Percentiles rank a stretch among this genome's conserved stretches.
These are phyloP conservation scores for Marasmius sp. DNA, from an alignment of 1,284 basidiomycete genomes.

Conservation along the genomic window DNA sequence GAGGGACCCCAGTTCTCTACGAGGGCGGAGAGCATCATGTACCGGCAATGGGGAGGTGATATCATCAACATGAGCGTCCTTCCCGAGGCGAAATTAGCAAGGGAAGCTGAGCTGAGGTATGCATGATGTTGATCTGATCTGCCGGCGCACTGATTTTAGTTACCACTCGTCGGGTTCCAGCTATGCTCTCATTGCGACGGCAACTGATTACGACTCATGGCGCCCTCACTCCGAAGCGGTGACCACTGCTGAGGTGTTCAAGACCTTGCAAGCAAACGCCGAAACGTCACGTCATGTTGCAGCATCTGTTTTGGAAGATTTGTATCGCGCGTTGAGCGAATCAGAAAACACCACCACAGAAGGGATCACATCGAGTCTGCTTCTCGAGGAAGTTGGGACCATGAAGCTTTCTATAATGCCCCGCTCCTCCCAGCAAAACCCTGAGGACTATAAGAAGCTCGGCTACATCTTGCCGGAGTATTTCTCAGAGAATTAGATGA, in stretches of 20 bases:
- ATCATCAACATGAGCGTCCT: constrained; percentile 96
- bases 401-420: constrained; percentile 91
- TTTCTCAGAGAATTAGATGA: constrained; percentile 32
- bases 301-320: constrained; percentile 74
- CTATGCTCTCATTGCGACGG: constrained; percentile 88
- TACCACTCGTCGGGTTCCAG: constrained; percentile 36
- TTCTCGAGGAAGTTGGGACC: constrained; percentile 69
- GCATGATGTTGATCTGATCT: constrained; percentile 19
- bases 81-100: constrained; percentile 93
- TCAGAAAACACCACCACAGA: constrained; percentile 17
- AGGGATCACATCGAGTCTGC: constrained; percentile 32
- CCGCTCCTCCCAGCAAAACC: constrained; percentile 56
- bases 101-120: constrained; percentile 92
- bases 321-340: constrained; percentile 52
- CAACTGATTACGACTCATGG: constrained; percentile 93
- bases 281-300: constrained; percentile 78
- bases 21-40: constrained; percentile 94
- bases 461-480: constrained; percentile 78
- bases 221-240: constrained; percentile 79
- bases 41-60: constrained; percentile 90
- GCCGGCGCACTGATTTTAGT: not conserved
- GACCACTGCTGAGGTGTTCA: constrained; percentile 87
- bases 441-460: constrained; percentile 72
- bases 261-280: constrained; percentile 85
- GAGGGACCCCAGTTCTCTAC: constrained; percentile 96